Conservation (phyloP, 2,329 filamentous ascomycete species). For the Metarhizium rileyi region DNA sequence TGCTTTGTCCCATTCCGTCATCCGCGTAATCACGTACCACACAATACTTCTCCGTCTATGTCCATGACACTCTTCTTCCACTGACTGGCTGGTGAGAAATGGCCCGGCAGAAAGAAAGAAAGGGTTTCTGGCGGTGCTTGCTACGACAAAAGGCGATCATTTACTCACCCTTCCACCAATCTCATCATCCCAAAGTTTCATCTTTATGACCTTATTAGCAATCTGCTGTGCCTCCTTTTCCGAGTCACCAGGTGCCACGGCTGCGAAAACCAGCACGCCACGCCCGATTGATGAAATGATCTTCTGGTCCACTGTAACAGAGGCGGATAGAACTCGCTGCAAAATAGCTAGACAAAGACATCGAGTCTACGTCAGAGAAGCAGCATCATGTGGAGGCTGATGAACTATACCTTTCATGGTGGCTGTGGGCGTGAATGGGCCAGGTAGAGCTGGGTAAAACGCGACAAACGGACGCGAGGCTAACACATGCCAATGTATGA, state of each 20-base stretch:
- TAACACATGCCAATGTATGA: no score
- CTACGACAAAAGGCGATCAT: neutral
- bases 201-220: conserved; percentile 77
- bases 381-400: neutral
- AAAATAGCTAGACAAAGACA: conserved; percentile 57
- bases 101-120: neutral
- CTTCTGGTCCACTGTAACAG: conserved; percentile 87
- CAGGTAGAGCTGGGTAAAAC: no score
- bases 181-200: conserved; percentile 86
- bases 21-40: conserved; percentile 47
- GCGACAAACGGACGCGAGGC: neutral
- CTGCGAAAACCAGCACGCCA: conserved; percentile 84
- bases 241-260: conserved; percentile 82
- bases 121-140: neutral
- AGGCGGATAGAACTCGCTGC: conserved; percentile 89
- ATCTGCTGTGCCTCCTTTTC: conserved; percentile 77
- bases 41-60: conserved; percentile 85
- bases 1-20: neutral
- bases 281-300: conserved; percentile 84
- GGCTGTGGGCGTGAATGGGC: neutral
- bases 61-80: conserved; percentile 90
- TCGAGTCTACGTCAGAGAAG: neutral
- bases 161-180: conserved; percentile 51
- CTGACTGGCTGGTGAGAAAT: conserved; percentile 31
- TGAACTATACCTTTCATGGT: conserved; percentile 6